Percentiles rank a stretch among this genome's conserved stretches.
Evolutionary conservation across 1,284 basidiomycete genomes (phyloP).

Genomic region (Sparassis latifolia): DNA sequence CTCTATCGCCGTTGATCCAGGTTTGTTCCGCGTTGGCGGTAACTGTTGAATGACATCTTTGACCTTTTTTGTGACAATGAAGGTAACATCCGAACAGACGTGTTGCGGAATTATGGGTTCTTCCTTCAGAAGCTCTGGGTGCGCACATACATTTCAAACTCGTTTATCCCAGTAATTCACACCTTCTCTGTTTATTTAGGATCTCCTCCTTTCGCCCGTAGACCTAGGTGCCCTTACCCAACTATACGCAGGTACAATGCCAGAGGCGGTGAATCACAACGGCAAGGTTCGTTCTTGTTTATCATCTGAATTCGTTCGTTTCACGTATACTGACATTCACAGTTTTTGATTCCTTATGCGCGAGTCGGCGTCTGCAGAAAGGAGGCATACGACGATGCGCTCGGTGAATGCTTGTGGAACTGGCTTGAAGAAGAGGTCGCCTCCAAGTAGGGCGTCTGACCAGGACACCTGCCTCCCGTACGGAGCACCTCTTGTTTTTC

Average conservation of each 20-base stretch:
- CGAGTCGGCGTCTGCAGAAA: constrained; percentile 25
- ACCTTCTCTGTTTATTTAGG: too few species aligned
- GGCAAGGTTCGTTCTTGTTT: constrained; percentile 13
- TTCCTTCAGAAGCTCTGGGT: too few species aligned
- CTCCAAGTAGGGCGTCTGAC: not conserved
- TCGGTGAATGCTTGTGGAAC: constrained; percentile 32
- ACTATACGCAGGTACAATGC: constrained; percentile 19
- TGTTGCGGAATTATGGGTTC: too few species aligned
- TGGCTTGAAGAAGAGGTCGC: constrained; percentile 35
- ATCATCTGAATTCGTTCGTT: constrained; percentile 1
- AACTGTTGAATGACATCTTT: too few species aligned
- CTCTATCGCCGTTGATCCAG: constrained; percentile 25
- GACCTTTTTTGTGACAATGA: too few species aligned
- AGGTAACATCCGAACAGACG: too few species aligned
- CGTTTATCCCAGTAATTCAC: too few species aligned
- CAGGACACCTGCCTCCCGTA: too few species aligned
- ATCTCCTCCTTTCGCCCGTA: constrained; percentile 3
- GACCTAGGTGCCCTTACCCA: constrained; percentile 18
- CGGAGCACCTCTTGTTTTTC: too few species aligned
- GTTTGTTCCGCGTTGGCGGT: not conserved
- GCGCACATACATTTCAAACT: too few species aligned
- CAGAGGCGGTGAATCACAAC: constrained; percentile 15
- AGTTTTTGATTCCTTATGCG: constrained; percentile 45
- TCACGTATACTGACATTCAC: not conserved
- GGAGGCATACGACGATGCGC: constrained; percentile 26